A percentile compares a stretch with the other conserved stretches of the same genome.
Conservation (phyloP, 495 filamentous ascomycete species). For the Tuber umbilicatum region DNA sequence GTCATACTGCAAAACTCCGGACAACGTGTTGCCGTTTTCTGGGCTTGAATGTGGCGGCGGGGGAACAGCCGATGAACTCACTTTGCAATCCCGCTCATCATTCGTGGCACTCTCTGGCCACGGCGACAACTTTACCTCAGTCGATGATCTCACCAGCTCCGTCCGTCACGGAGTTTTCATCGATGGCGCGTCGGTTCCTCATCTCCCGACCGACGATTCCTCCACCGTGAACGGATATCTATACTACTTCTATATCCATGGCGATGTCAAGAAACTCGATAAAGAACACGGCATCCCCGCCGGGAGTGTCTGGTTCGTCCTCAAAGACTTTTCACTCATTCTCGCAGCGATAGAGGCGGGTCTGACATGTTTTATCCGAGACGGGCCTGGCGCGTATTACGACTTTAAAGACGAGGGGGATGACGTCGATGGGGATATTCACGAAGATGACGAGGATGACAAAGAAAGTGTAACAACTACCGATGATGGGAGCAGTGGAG, state of each 20-base stretch:
- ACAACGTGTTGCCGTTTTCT: conserved; percentile 56
- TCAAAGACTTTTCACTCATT: conserved; percentile 60
- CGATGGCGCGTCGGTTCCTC: conserved; percentile 62
- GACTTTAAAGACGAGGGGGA: conserved; percentile 43
- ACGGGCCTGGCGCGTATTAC: conserved; percentile 46
- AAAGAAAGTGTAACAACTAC: conserved; percentile 23
- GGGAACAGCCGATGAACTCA: not conserved
- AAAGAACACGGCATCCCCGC: conserved; percentile 56
- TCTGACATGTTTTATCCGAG: conserved; percentile 51
- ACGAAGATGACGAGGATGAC: conserved; percentile 42
- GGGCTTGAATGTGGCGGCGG: conserved; percentile 10
- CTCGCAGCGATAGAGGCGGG: conserved; percentile 59
- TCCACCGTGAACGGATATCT: conserved; percentile 61
- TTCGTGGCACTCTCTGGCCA: conserved; percentile 68
- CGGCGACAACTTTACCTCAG: conserved; percentile 54
- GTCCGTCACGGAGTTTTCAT: conserved; percentile 60
- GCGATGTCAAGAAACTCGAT: conserved; percentile 53
- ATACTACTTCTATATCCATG: conserved; percentile 68
- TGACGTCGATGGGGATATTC: conserved; percentile 39
- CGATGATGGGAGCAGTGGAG: not conserved
- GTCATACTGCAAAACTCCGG: conserved; percentile 51
- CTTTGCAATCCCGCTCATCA: conserved; percentile 47
- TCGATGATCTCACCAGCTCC: conserved; percentile 57
- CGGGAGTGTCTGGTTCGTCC: conserved; percentile 59
- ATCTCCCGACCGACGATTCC: conserved; percentile 52